Percentiles rank a stretch among this genome's conserved stretches.
Conservation (phyloP, 2,329 filamentous ascomycete genomes). For the Fusarium redolens region DNA sequence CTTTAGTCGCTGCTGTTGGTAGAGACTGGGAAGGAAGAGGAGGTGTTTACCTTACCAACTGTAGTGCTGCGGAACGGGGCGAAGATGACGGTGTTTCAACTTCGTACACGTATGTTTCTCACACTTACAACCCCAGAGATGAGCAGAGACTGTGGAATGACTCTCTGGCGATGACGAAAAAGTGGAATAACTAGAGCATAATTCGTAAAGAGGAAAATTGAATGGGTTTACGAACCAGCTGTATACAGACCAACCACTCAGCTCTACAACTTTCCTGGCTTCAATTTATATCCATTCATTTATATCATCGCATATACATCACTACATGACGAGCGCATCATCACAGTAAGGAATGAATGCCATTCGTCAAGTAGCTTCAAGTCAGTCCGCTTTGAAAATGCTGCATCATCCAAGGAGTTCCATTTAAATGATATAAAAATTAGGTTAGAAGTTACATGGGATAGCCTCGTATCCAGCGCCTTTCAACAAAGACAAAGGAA, state of each 20-base stretch:
- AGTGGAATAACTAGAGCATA: background rate
- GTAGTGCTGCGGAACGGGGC: background rate
- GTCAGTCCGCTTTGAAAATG: background rate
- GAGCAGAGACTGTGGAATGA: conserved; percentile 6
- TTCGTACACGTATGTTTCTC: conserved; percentile 1
- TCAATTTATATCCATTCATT: background rate
- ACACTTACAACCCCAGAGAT: conserved; percentile 3
- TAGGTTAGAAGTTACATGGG: fast-evolving
- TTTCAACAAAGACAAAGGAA: background rate
- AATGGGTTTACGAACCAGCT: background rate
- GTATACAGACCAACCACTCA: background rate
- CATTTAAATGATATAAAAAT: background rate
- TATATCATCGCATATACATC: too few species aligned
- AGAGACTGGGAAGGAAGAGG: conserved; percentile 5
- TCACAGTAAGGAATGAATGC: background rate
- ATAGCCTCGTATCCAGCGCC: background rate
- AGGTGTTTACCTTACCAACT: conserved; percentile 1
- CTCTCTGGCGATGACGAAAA: background rate
- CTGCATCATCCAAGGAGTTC: background rate
- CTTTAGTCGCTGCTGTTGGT: background rate
- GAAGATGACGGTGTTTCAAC: background rate
- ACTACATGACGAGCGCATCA: too few species aligned
- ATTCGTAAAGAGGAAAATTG: background rate
- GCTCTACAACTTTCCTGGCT: too few species aligned
- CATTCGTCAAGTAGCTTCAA: background rate